Conservation (phyloP, 1,284 basidiomycete genomes). For the Marasmius fiardii region DNA sequence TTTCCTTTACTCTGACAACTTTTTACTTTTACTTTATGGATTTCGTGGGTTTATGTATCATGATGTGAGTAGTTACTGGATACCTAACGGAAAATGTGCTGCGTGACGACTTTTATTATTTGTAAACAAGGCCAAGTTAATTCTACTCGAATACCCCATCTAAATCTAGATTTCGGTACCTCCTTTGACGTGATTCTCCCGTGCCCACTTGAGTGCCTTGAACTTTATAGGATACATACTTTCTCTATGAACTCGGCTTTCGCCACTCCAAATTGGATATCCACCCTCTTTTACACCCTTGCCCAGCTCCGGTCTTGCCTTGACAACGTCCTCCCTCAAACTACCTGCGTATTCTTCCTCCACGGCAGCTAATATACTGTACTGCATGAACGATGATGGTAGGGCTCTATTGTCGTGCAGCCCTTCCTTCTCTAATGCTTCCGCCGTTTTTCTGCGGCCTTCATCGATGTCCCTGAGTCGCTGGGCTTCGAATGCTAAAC, state of each 20-base stretch:
- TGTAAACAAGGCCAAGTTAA: neutral
- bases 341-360: slow-evolving; percentile 11
- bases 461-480: slow-evolving; percentile 2
- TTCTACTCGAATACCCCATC: neutral
- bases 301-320: slow-evolving; percentile 6
- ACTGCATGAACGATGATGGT: slow-evolving; percentile 7
- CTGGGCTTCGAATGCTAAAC: slow-evolving; percentile 8
- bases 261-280: slow-evolving; percentile 9
- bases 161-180: neutral
- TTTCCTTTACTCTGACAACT: too few species aligned
- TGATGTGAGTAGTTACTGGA: too few species aligned
- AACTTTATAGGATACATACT: slow-evolving; percentile 11
- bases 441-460: neutral
- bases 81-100: too few species aligned
- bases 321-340: slow-evolving; percentile 8
- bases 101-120: too few species aligned
- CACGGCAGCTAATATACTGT: slow-evolving; percentile 5
- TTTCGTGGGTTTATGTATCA: too few species aligned
- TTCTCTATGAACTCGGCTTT: slow-evolving; percentile 5
- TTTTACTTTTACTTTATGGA: too few species aligned
- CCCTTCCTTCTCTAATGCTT: neutral
- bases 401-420: neutral
- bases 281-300: neutral
- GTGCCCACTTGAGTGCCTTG: slow-evolving; percentile 8
- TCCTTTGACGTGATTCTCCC: slow-evolving; percentile 2